A percentile compares a stretch with the other conserved stretches of the same genome.
These are phyloP conservation scores for Arabis hirsuta DNA, from an alignment of 345 rosid genomes.

Conservation along the genomic window DNA sequence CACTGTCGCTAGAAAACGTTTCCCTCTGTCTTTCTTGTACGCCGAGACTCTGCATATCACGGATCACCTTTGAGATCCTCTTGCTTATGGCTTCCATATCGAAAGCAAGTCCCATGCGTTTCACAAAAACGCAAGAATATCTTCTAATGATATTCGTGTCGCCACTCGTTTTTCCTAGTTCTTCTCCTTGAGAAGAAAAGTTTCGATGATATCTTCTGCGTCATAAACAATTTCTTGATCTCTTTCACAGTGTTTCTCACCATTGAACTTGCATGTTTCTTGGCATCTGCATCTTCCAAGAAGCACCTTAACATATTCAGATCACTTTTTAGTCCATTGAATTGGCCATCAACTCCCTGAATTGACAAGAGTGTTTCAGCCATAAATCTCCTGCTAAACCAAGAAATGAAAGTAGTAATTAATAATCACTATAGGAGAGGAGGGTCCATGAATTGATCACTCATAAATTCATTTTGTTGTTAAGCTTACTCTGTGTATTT, in stretches of 20 bases:
- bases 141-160: background rate
- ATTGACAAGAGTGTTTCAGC: conserved; percentile 48
- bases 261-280: conserved; percentile 35
- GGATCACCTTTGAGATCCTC: conserved; percentile 16
- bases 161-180: background rate
- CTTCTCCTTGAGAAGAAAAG: conserved; percentile 27
- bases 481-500: too few species aligned
- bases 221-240: conserved; percentile 37
- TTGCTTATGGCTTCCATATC: conserved; percentile 5
- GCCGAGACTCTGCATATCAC: conserved; percentile 1
- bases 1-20: conserved; percentile 33
- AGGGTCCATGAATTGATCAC: background rate
- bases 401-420: background rate
- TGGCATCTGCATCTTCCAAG: conserved; percentile 48
- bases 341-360: conserved; percentile 37
- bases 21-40: conserved; percentile 6
- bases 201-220: conserved; percentile 40
- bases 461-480: too few species aligned
- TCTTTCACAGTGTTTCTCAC: conserved; percentile 44
- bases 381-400: conserved; percentile 33
- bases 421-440: background rate
- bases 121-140: background rate
- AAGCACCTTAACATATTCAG: conserved; percentile 44
- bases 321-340: conserved; percentile 30
- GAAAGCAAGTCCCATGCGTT: background rate